These are phyloP conservation scores for Rhodomyrtus psidioides DNA, from an alignment of 441 rosid genomes.

Conservation along the genomic window DNA sequence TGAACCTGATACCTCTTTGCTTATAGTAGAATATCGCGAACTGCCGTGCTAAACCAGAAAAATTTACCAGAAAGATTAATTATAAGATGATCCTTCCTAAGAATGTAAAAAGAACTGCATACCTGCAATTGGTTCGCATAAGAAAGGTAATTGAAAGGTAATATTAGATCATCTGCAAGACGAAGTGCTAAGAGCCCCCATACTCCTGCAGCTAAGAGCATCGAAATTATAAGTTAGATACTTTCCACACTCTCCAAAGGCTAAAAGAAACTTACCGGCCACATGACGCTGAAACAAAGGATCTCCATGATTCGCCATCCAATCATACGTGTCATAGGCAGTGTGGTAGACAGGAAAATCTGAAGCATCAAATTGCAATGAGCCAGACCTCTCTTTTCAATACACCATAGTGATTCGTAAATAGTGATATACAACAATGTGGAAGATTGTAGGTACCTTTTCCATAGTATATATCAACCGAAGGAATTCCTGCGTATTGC, in stretches of 20 bases:
- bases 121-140: slow-evolving; percentile 67
- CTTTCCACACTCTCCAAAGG: neutral
- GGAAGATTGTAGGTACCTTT: slow-evolving; percentile 35
- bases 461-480: slow-evolving; percentile 83
- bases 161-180: slow-evolving; percentile 67
- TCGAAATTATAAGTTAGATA: neutral
- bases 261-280: slow-evolving; percentile 48
- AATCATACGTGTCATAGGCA: slow-evolving; percentile 74
- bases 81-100: neutral
- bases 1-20: neutral
- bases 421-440: neutral
- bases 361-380: slow-evolving; percentile 14
- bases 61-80: neutral
- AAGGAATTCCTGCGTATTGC: slow-evolving; percentile 88
- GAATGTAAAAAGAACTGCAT: neutral
- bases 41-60: neutral
- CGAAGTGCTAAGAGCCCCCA: slow-evolving; percentile 79
- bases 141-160: slow-evolving; percentile 64
- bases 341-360: slow-evolving; percentile 95
- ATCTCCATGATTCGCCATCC: slow-evolving; percentile 67
- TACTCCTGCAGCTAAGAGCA: slow-evolving; percentile 56
- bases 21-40: neutral
- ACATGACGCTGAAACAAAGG: slow-evolving; percentile 83
- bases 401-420: neutral
- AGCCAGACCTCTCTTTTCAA: neutral